phyloP scores from a whole-genome alignment of 176 grass and related monocot species.

The Areca catechu region DNA sequence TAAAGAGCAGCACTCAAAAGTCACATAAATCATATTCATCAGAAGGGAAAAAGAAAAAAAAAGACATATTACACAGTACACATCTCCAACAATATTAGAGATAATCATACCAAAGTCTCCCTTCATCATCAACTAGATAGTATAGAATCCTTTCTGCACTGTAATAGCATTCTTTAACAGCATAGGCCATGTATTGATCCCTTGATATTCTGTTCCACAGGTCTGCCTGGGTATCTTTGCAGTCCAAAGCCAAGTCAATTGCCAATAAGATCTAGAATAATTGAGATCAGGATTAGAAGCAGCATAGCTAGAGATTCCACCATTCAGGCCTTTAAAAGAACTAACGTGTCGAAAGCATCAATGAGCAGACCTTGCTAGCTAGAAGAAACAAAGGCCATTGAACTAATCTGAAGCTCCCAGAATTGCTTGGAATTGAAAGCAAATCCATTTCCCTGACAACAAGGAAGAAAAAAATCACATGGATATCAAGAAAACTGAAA shows the following conservation, averaged over 20 bases:
- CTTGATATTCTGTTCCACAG: slow-evolving; percentile 79
- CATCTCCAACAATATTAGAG: slow-evolving; percentile 7
- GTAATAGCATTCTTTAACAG: slow-evolving; percentile 86
- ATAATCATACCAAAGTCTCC: slow-evolving; percentile 63
- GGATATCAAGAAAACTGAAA: background rate
- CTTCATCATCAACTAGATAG: slow-evolving; percentile 81
- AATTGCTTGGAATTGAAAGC: slow-evolving; percentile 96
- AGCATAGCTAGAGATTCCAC: slow-evolving; percentile 3
- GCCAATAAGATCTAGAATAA: slow-evolving; percentile 81
- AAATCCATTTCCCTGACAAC: slow-evolving; percentile 87
- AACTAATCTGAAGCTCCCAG: slow-evolving; percentile 63
- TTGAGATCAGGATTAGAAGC: slow-evolving; percentile 18
- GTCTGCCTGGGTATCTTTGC: slow-evolving; percentile 67
- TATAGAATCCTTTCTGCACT: slow-evolving; percentile 68
- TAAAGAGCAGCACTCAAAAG: slow-evolving; percentile 6
- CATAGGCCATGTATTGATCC: slow-evolving; percentile 97
- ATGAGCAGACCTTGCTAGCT: slow-evolving; percentile 72
- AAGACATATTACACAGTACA: slow-evolving; percentile 8
- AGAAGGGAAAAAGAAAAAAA: background rate
- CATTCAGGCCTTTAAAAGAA: background rate
- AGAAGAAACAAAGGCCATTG: slow-evolving; percentile 98
- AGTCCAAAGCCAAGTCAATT: slow-evolving; percentile 69
- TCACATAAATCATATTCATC: slow-evolving; percentile 1
- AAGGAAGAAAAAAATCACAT: slow-evolving; percentile 11
- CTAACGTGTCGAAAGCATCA: background rate